A percentile compares a stretch with the other conserved stretches of the same genome.
These are phyloP conservation scores for Cydonia oblonga DNA, from an alignment of 331 rosid genomes.

Conservation along the genomic window DNA sequence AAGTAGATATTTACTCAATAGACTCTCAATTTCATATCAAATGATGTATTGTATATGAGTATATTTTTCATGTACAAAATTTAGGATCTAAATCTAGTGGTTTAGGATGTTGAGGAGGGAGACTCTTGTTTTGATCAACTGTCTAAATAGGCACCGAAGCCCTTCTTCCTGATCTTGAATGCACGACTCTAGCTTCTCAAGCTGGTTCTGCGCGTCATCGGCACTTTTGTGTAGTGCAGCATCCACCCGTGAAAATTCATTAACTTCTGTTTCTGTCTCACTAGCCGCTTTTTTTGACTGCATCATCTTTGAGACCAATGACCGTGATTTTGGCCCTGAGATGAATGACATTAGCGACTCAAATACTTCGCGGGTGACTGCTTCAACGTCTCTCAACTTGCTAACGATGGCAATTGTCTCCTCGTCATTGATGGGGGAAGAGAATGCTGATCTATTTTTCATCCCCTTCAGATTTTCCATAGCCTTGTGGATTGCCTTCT, in stretches of 20 bases:
- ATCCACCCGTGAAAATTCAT: constrained; percentile 10
- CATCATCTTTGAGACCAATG: neutral
- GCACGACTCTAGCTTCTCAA: constrained; percentile 14
- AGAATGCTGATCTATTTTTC: neutral
- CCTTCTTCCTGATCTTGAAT: constrained; percentile 23
- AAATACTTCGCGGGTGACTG: constrained; percentile 13
- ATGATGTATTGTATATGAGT: neutral
- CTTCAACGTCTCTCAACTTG: constrained; percentile 32
- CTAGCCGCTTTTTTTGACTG: constrained; percentile 16
- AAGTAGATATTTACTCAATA: constrained; percentile 8
- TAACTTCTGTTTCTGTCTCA: constrained; percentile 7
- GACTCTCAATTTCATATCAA: neutral
- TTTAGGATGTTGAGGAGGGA: constrained; percentile 26
- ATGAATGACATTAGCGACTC: constrained; percentile 29
- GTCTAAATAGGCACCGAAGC: constrained; percentile 14
- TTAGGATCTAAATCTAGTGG: constrained; percentile 9
- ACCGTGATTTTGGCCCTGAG: constrained; percentile 21
- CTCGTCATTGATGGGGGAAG: neutral
- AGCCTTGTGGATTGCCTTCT: no score
- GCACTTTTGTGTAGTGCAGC: neutral
- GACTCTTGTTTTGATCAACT: constrained; percentile 23
- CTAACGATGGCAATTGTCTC: constrained; percentile 8
- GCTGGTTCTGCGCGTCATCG: neutral
- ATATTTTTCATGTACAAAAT: neutral
- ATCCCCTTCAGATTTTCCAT: no score